Conservation (phyloP, 768 basidiomycete species). For the Termitomyces sp. region DNA sequence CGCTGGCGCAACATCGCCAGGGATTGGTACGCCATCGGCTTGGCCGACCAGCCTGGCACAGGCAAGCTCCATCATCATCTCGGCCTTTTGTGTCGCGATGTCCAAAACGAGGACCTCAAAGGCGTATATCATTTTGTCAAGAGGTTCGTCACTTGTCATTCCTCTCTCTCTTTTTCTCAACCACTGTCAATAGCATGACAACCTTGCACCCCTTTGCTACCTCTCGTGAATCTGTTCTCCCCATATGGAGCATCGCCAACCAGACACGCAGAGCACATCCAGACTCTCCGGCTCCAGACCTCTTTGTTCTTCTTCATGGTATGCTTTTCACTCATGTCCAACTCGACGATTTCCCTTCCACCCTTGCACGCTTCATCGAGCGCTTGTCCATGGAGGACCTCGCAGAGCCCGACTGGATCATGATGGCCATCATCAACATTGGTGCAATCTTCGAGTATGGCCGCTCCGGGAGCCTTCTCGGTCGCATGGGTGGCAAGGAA, state of each 20-base stretch:
- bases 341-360: slow-evolving; percentile 84
- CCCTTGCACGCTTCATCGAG: slow-evolving; percentile 82
- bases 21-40: slow-evolving; percentile 89
- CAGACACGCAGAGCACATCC: slow-evolving; percentile 73
- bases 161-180: neutral
- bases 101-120: slow-evolving; percentile 74
- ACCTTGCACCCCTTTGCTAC: slow-evolving; percentile 82
- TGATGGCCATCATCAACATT: slow-evolving; percentile 90
- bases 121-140: slow-evolving; percentile 93
- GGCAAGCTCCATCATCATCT: slow-evolving; percentile 95
- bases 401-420: slow-evolving; percentile 88
- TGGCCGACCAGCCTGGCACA: slow-evolving; percentile 87
- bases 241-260: slow-evolving; percentile 76
- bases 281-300: slow-evolving; percentile 64
- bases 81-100: slow-evolving; percentile 81
- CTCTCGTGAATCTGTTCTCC: slow-evolving; percentile 85
- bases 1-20: slow-evolving; percentile 85
- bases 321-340: slow-evolving; percentile 97
- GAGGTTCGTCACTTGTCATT: slow-evolving; percentile 51
- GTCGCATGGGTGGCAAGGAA: slow-evolving; percentile 57
- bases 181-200: slow-evolving; percentile 63
- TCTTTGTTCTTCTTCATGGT: slow-evolving; percentile 91
- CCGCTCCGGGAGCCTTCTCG: slow-evolving; percentile 61
- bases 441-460: slow-evolving; percentile 87
- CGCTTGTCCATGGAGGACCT: slow-evolving; percentile 78